Evolutionary conservation across 345 rosid species (phyloP).

Genomic region (Mercurialis annua): DNA sequence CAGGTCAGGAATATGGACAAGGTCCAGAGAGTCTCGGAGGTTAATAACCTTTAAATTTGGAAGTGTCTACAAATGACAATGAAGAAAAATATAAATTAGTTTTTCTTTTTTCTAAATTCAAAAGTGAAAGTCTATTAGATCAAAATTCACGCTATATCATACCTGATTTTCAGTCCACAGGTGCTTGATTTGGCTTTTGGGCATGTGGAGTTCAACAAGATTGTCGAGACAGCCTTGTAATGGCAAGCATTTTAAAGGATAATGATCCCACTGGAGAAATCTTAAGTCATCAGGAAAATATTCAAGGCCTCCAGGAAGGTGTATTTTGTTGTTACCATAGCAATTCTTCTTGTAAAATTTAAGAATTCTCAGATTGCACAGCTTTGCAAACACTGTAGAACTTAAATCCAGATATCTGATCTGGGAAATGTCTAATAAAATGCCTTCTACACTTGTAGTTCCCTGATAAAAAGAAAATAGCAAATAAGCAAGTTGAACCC

Average conservation of each 20-base stretch:
- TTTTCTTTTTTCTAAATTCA: background rate
- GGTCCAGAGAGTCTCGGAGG: background rate
- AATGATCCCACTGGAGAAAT: background rate
- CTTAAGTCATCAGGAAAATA: slow-evolving; percentile 1
- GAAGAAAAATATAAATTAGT: background rate
- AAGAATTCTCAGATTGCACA: background rate
- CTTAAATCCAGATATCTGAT: background rate
- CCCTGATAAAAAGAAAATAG: too few relatives aligned
- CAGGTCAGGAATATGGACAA: slow-evolving; percentile 3
- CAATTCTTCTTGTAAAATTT: background rate
- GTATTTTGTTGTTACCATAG: background rate
- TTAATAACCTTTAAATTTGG: slow-evolving; percentile 10
- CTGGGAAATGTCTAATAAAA: background rate
- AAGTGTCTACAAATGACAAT: background rate
- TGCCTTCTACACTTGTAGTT: background rate
- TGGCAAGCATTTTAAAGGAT: background rate
- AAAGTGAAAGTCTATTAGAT: too few relatives aligned
- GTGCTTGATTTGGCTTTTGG: background rate
- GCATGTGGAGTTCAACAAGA: slow-evolving; percentile 3
- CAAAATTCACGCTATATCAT: background rate
- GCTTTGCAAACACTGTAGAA: background rate
- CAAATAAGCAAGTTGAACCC: background rate
- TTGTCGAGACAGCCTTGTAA: background rate
- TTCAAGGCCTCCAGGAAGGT: slow-evolving; percentile 8
- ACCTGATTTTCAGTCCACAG: slow-evolving; percentile 5